Conservation (phyloP, 495 filamentous ascomycete species). For the Aspergillus cavernicola region DNA sequence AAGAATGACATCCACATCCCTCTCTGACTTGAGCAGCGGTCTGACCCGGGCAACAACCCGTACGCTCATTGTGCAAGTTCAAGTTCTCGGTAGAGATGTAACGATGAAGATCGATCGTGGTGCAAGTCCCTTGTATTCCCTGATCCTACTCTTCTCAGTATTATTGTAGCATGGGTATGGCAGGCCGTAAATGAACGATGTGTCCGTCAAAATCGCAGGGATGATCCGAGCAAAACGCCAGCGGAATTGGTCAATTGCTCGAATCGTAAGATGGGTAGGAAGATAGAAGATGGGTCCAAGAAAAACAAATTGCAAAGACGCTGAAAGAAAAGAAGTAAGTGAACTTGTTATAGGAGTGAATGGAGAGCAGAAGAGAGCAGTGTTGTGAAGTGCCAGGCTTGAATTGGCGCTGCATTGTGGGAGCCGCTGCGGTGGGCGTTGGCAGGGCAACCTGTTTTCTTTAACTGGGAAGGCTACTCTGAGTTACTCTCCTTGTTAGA, state of each 20-base stretch:
- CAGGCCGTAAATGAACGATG: not conserved
- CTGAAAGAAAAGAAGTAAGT: not conserved
- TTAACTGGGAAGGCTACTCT: no score
- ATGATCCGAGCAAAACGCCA: not conserved
- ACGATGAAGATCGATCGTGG: not conserved
- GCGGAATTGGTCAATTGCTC: not conserved
- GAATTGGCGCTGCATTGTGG: not conserved
- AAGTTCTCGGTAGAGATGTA: not conserved
- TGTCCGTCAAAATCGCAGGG: not conserved
- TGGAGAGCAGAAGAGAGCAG: not conserved
- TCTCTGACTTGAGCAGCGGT: conserved; percentile 78
- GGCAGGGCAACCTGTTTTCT: conserved; percentile 1
- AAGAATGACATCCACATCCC: conserved; percentile 81
- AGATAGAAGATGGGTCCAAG: not conserved
- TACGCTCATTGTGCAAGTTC: conserved; percentile 47
- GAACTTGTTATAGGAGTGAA: not conserved
- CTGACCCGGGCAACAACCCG: conserved; percentile 87
- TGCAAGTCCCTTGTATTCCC: not conserved
- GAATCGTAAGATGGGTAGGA: not conserved
- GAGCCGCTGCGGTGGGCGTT: not conserved
- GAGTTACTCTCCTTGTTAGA: no score
- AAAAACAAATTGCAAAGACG: not conserved
- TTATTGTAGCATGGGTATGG: not conserved
- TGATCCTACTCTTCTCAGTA: not conserved
- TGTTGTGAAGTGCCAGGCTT: not conserved